phyloP scores from a whole-genome alignment of 371 early-diverging fungal genomes.

The Apophysomyces elegans region DNA sequence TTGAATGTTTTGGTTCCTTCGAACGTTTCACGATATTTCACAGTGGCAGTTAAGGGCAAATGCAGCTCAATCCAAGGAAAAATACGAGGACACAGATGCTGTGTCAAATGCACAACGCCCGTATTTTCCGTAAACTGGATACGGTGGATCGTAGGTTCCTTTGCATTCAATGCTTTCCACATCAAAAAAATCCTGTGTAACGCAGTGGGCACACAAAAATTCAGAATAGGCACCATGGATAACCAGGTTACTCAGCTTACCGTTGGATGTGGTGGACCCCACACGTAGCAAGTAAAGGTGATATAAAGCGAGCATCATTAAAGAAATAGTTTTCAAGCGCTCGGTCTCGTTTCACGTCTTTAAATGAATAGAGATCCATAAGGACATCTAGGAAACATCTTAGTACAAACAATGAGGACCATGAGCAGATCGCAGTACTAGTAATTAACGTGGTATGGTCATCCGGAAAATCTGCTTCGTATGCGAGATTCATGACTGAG shows the following conservation, averaged over 20 bases:
- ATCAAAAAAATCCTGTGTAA: slow-evolving; percentile 20
- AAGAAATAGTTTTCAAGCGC: slow-evolving; percentile 27
- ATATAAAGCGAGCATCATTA: slow-evolving; percentile 24
- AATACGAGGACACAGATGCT: slow-evolving; percentile 22
- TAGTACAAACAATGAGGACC: background rate
- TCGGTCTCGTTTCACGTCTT: slow-evolving; percentile 21
- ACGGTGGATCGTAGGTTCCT: slow-evolving; percentile 21
- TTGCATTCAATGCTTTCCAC: slow-evolving; percentile 29
- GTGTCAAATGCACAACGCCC: slow-evolving; percentile 28
- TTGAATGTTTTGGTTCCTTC: slow-evolving; percentile 27
- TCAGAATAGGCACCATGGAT: no score
- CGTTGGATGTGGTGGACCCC: slow-evolving; percentile 25
- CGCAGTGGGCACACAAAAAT: background rate
- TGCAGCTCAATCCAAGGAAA: slow-evolving; percentile 26
- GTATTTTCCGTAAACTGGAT: slow-evolving; percentile 26
- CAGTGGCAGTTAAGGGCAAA: slow-evolving; percentile 25
- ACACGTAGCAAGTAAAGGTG: slow-evolving; percentile 23
- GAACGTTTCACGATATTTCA: slow-evolving; percentile 27
- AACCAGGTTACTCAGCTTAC: slow-evolving; percentile 9
- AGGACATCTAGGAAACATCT: slow-evolving; percentile 16
- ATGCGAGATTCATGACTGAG: slow-evolving; percentile 9
- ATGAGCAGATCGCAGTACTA: background rate
- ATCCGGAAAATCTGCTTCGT: background rate
- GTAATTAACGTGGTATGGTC: background rate
- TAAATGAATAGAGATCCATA: slow-evolving; percentile 25